Evolutionary conservation across 1,139 yeast species (phyloP), one percentile per base, ranked within the genome.

Genomic region (Debaryomyces fabryi): DNA sequence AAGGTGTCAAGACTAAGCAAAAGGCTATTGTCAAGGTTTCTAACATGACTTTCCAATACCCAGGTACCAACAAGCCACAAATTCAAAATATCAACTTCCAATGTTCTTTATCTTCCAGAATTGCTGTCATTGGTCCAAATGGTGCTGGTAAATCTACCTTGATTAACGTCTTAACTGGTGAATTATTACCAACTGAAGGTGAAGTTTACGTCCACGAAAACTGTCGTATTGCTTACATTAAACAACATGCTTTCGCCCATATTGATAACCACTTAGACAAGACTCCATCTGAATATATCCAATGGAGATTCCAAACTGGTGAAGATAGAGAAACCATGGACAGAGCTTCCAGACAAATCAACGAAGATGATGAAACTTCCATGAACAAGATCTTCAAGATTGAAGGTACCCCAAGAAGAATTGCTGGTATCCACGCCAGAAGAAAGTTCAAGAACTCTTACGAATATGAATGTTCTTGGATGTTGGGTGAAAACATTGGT

Each of bases 291-390:
- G 99, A 93, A 83, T 93, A 93, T 82, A 93, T 93, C 65, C 99
- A 93, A 84, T 93, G 99, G 99, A 92, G 99, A 86, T 93, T 92
- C 97, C 99, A 93, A 83, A 93, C 99, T 72, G 99, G 99, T 90
- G 99, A 93, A 83, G 99, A 93, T 79, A 90, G 99, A 83, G 99
- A 93, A 84, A 93, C 99, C 79, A 93, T 93, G 98, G 99, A 93
- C 83, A 90, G 98, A 84, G 99, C 99, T 74, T 90, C 96, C 76
- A 90, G 99, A 85, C 95, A 88, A 78, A 90, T 93, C 74, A 91
- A 88, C 73, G 99, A 93, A 81, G 81, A 83, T 66, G 99, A 93
- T 80, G 97, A 92, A 83, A 85, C 86, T 77, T 89, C 96, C 73
- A 93, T 93, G 99, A 91, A 92, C 93, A 93, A 92, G 86, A 87